Evolutionary conservation across 176 grass and related monocot species (phyloP), one percentile per base, ranked within the genome.

Genomic region (Oryza rufipogon): DNA sequence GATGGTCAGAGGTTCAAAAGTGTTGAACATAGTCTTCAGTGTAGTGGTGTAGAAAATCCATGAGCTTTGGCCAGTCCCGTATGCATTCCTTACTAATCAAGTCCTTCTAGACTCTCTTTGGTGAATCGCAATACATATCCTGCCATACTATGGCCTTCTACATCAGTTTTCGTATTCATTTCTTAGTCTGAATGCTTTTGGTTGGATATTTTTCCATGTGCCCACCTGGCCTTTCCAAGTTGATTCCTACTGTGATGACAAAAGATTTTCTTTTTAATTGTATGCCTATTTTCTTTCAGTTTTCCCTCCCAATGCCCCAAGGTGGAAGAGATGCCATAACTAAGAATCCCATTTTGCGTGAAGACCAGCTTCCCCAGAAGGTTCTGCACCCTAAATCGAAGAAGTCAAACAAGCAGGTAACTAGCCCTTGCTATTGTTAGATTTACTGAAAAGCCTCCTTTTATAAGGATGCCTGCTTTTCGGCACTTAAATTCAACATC

Each of bases 281-380:
- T 32, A 74, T 75, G n/a, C 81, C 60, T 91, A 17, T 51, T 79
- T 22, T 16, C 56, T 71, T 92, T 75, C 92, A 99, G 96, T 99
- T 96, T 84, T 99, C 96, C 1, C 87, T 99, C 12, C 93, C 96
- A 74, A 94, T 96, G 86, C 96, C 96, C 9, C 91, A 99, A 94
- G 96, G 96, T 81, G 96, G 96, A 83, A 90, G 96, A 83, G 91
- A 89, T 73, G 88, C 96, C 1, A 80, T 96, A 32, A 92, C 84
- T 46, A 99, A 92, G 66, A 99, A 99, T 23, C 91, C 86, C 69
- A 83, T 99, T 82, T 83, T 99, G 56, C 93, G 96, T 34, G 96
- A 99, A 89, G 96, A 99, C 61, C 96, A 99, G 71, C 96, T 99
- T 30, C 96, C 96, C 9, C 91, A 82, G 58, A 99, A 99, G 84